Conservation (phyloP, 2,329 filamentous ascomycete genomes). For the Pseudogymnoascus sp. region DNA sequence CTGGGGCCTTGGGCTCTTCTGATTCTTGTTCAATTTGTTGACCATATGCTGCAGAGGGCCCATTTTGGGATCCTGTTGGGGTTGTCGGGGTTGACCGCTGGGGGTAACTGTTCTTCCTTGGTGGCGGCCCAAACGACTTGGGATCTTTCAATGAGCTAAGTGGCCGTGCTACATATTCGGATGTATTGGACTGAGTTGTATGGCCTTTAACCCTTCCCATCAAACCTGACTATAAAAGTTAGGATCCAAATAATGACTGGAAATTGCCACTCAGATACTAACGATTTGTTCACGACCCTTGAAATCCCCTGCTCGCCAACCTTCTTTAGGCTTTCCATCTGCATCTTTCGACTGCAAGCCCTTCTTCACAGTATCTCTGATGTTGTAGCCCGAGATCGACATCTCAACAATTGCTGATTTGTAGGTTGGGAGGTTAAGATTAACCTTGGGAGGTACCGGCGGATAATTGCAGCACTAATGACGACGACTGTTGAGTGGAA, state of each 20-base stretch:
- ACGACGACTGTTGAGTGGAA: not conserved
- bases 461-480: conserved; percentile 3
- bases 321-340: conserved; percentile 42
- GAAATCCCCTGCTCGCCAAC: conserved; percentile 39
- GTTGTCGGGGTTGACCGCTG: not conserved
- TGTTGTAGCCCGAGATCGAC: conserved; percentile 10
- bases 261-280: conserved; percentile 5
- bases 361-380: conserved; percentile 40
- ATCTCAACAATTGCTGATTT: not conserved
- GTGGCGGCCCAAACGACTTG: conserved; percentile 56
- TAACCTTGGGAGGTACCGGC: conserved; percentile 1
- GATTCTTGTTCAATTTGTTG: conserved; percentile 22
- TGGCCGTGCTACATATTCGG: conserved; percentile 35
- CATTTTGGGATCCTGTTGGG: not conserved
- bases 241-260: not conserved
- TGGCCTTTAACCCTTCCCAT: conserved; percentile 28
- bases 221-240: conserved; percentile 21
- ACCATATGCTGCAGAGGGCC: not conserved
- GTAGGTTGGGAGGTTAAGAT: not conserved
- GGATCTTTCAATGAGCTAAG: conserved; percentile 56
- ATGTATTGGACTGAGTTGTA: conserved; percentile 12
- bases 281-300: conserved; percentile 30
- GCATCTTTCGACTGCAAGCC: conserved; percentile 48
- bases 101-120: conserved; percentile 38
- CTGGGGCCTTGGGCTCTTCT: conserved; percentile 31